Evolutionary conservation across 164 flowering plant genomes (phyloP).

Genomic region (Chimonanthus salicifolius): DNA sequence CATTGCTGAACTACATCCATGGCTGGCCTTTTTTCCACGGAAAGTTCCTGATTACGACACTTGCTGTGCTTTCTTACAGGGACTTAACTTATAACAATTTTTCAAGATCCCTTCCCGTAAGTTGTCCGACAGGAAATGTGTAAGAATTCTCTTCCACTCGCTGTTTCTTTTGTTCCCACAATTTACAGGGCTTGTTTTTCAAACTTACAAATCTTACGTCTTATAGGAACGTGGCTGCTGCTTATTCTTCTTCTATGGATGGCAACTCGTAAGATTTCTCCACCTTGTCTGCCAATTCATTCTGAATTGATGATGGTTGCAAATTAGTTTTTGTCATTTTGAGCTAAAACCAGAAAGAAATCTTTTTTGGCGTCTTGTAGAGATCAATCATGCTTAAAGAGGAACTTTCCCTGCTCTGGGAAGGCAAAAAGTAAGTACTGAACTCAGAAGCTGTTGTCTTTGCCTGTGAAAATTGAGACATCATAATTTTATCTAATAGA

Average conservation of each 20-base stretch:
- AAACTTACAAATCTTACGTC: not conserved
- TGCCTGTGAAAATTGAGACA: not conserved
- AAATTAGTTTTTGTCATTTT: not conserved
- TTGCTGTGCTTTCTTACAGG: constrained; percentile 35
- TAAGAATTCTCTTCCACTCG: not conserved
- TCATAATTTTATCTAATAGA: not conserved
- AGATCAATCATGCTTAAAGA: constrained; percentile 51
- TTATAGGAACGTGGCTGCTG: constrained; percentile 47
- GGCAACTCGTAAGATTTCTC: constrained; percentile 42
- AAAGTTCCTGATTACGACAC: not conserved
- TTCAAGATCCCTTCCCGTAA: constrained; percentile 22
- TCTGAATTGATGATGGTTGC: not conserved
- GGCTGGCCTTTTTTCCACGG: not conserved
- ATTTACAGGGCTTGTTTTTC: not conserved
- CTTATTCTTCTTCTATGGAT: constrained; percentile 28
- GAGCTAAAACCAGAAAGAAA: not conserved
- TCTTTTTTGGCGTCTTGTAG: constrained; percentile 16
- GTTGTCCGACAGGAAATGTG: not conserved
- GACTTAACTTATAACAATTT: constrained; percentile 80
- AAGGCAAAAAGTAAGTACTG: constrained; percentile 39
- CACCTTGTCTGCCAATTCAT: not conserved
- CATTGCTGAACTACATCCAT: not conserved
- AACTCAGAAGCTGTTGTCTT: not conserved
- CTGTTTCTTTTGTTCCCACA: not conserved
- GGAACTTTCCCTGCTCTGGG: constrained; percentile 49